Percentiles rank a stretch among this genome's conserved stretches.
Conservation (phyloP, 1,139 yeast species). For the Saccharomyces pastorianus region DNA sequence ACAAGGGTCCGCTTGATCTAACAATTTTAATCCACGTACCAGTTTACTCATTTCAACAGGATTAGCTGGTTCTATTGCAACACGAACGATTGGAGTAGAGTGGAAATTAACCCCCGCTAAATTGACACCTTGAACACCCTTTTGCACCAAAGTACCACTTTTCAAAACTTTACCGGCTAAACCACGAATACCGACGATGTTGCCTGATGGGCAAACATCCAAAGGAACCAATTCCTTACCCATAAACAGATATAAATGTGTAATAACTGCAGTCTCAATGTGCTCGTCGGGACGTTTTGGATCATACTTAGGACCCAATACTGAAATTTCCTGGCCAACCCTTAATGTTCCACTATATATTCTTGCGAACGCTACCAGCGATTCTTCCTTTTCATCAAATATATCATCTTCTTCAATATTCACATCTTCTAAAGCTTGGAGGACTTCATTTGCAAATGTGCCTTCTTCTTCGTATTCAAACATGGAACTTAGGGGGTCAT, state of each 20-base stretch:
- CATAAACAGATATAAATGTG: constrained; percentile 80
- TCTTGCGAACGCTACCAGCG: constrained; percentile 79
- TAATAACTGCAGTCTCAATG: constrained; percentile 45
- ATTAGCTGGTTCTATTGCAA: constrained; percentile 87
- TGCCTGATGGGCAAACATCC: constrained; percentile 85
- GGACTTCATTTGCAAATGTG: constrained; percentile 27
- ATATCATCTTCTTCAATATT: constrained; percentile 40
- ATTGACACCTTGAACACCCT: constrained; percentile 50
- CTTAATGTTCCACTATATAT: constrained; percentile 76
- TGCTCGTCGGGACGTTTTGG: constrained; percentile 61
- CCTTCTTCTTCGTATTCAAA: constrained; percentile 32
- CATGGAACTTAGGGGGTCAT: constrained; percentile 30
- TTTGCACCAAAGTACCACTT: constrained; percentile 67
- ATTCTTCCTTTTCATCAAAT: constrained; percentile 48
- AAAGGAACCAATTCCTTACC: constrained; percentile 81
- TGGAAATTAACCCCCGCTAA: constrained; percentile 61
- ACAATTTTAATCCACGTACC: constrained; percentile 67
- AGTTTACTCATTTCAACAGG: constrained; percentile 71
- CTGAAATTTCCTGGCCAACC: constrained; percentile 65
- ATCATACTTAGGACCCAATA: constrained; percentile 82
- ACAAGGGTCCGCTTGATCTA: constrained; percentile 88
- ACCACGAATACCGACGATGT: constrained; percentile 91
- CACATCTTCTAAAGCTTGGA: constrained; percentile 22
- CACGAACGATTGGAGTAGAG: constrained; percentile 82
- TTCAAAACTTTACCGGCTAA: constrained; percentile 74